phyloP scores from a whole-genome alignment of 106 monocot genomes.

The Dioscorea alata region DNA sequence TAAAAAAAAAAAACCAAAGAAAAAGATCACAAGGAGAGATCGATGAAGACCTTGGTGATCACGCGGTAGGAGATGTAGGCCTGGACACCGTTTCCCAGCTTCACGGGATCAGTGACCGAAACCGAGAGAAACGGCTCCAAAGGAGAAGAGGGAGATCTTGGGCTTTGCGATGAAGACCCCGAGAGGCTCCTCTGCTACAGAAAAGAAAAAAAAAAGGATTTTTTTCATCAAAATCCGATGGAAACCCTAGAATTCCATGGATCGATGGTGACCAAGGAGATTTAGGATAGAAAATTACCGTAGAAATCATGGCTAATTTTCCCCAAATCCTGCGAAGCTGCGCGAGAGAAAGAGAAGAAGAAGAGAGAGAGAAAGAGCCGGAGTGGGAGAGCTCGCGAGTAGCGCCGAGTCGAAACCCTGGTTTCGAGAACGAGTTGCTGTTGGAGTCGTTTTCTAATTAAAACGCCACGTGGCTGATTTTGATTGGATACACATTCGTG shows the following conservation, averaged over 20 bases:
- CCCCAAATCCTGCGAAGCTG: not conserved
- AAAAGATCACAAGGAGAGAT: not conserved
- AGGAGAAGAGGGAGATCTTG: slow-evolving; percentile 41
- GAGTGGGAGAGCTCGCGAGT: too few relatives aligned
- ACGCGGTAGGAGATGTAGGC: slow-evolving; percentile 95
- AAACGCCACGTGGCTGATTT: too few relatives aligned
- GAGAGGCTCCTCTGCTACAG: slow-evolving; percentile 27
- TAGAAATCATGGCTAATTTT: slow-evolving; percentile 28
- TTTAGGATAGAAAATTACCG: slow-evolving; percentile 13
- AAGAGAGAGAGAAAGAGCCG: not conserved
- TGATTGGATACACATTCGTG: too few relatives aligned
- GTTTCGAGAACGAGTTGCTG: too few relatives aligned
- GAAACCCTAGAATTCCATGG: slow-evolving; percentile 2
- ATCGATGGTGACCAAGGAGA: not conserved
- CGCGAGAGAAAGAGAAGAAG: not conserved
- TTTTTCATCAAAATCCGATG: slow-evolving; percentile 3
- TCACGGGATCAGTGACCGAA: slow-evolving; percentile 90
- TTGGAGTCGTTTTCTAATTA: too few relatives aligned
- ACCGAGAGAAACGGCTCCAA: slow-evolving; percentile 54
- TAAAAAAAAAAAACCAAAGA: not conserved
- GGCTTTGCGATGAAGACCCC: slow-evolving; percentile 51
- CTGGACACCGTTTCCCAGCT: slow-evolving; percentile 95
- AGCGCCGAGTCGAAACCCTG: too few relatives aligned
- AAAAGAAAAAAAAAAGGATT: not conserved
- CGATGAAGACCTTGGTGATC: slow-evolving; percentile 72